A percentile compares a stretch with the other conserved stretches of the same genome.
Conservation (phyloP, 192 early-diverging fungal species). For the Backusella luteola region DNA sequence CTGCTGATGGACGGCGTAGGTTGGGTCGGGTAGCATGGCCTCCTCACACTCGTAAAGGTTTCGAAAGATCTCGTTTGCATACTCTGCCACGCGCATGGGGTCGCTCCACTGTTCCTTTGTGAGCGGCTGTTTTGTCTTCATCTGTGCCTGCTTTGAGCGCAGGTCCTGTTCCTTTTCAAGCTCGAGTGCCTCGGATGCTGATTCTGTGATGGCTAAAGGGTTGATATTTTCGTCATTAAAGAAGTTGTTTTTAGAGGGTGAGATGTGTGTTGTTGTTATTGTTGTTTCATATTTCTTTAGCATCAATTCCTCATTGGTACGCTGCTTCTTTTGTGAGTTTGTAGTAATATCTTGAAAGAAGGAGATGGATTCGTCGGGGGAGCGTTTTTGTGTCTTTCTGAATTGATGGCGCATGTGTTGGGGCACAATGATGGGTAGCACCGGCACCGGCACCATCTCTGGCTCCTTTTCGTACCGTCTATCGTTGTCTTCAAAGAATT, state of each 20-base stretch:
- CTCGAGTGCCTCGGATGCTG: background rate
- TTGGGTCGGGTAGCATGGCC: conserved; percentile 69
- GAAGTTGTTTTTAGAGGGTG: background rate
- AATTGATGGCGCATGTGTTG: background rate
- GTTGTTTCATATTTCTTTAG: background rate
- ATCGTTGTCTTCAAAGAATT: conserved; percentile 23
- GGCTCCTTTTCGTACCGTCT: background rate
- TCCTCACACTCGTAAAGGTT: conserved; percentile 81
- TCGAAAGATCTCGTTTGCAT: conserved; percentile 89
- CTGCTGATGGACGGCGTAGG: conserved; percentile 79
- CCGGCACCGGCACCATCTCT: background rate
- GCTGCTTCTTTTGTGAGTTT: background rate
- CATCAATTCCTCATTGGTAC: background rate
- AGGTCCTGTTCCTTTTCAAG: conserved; percentile 8
- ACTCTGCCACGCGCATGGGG: conserved; percentile 93
- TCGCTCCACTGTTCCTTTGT: conserved; percentile 64
- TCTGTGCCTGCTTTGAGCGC: background rate
- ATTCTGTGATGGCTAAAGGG: background rate
- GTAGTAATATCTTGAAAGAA: background rate
- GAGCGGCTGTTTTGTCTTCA: background rate
- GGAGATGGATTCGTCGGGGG: background rate
- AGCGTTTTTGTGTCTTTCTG: background rate
- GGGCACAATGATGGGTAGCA: conserved; percentile 22
- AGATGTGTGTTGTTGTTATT: no score
- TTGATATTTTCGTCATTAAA: background rate